Conservation (phyloP, 345 rosid genomes). For the Citrus maxima region DNA sequence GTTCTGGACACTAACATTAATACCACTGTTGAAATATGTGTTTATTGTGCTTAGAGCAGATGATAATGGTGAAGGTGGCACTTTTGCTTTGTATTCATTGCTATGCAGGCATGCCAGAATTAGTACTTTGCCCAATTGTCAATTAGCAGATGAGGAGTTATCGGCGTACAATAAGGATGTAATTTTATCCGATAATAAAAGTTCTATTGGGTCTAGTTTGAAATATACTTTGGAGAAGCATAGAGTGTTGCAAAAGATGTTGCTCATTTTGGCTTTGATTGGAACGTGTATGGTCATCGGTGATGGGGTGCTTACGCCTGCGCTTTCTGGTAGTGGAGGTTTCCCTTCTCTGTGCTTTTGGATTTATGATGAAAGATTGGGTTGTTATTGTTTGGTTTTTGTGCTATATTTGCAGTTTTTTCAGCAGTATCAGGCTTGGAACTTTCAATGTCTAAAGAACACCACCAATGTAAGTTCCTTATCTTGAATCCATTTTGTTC, state of each 20-base stretch:
- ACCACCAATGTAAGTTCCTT: slow-evolving; percentile 64
- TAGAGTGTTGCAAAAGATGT: slow-evolving; percentile 58
- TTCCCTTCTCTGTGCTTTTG: background rate
- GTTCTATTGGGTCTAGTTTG: slow-evolving; percentile 43
- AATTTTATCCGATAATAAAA: slow-evolving; percentile 22
- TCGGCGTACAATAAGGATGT: slow-evolving; percentile 54
- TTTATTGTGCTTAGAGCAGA: slow-evolving; percentile 81
- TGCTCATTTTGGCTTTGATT: slow-evolving; percentile 74
- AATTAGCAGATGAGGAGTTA: slow-evolving; percentile 78
- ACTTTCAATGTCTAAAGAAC: slow-evolving; percentile 72
- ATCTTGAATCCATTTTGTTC: slow-evolving; percentile 11
- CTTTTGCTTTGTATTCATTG: slow-evolving; percentile 80
- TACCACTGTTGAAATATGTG: slow-evolving; percentile 71
- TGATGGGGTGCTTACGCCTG: slow-evolving; percentile 90
- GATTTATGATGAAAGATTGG: background rate
- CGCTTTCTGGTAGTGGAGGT: slow-evolving; percentile 61
- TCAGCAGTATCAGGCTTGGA: slow-evolving; percentile 91
- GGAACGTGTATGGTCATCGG: slow-evolving; percentile 97
- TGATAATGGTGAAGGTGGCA: slow-evolving; percentile 91
- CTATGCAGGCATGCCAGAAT: slow-evolving; percentile 77
- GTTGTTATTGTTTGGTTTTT: slow-evolving; percentile 14
- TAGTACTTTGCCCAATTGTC: slow-evolving; percentile 72
- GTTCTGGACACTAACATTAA: slow-evolving; percentile 80
- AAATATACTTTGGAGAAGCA: slow-evolving; percentile 63
- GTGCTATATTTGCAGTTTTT: slow-evolving; percentile 51